Base-by-base conservation (phyloP, 176 grass and related monocot species). In the Ananas comosus region DNA sequence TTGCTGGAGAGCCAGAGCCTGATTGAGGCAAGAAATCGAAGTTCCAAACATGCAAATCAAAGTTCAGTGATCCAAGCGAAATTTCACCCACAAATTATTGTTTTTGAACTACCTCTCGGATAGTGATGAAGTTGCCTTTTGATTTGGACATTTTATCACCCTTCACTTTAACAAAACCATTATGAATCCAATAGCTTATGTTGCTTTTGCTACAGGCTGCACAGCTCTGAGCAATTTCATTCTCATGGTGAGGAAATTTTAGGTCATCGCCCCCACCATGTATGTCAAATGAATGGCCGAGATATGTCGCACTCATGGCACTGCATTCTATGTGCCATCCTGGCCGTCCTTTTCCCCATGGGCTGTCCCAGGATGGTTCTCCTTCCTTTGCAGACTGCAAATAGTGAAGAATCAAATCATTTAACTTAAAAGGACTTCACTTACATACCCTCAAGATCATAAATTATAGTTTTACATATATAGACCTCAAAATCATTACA, bases 271-370 rank as follows among this genome's bases (percentile, higher is more conserved):
- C 93, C 64, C 89, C 93, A 68, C 93, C 93, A 79, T 92, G 93
- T 76, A 96, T 92, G 70, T 96, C 93, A 63, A 96, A 85, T 78
- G 77, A 87, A 75, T 87, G 77, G 3, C 86, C 92, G 27, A 96
- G 79, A 73, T 96, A 96, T 66, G 75, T 75, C 74, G 89, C 79
- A 76, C 93, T 96, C 93, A 96, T 96, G 52, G 93, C 88, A 70
- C 93, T 96, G 65, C 93, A 96, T 73, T 96, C 88, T 29, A 96
- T 96, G 70, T 96, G 93, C 93, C 89, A 96, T 73, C 93, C 86
- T 81, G 89, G 93, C 33, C 93, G 83, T 67, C 89, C 93, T 19
- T 73, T 81, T 18, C 93, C 93, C 93, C 93, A 96, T 19, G 93
- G 93, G 79, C 86, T 97, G 49, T 97, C 89, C 89, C 93, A 97